Evolutionary conservation across 345 rosid species (phyloP).

Genomic region (Lumnitzera littorea): DNA sequence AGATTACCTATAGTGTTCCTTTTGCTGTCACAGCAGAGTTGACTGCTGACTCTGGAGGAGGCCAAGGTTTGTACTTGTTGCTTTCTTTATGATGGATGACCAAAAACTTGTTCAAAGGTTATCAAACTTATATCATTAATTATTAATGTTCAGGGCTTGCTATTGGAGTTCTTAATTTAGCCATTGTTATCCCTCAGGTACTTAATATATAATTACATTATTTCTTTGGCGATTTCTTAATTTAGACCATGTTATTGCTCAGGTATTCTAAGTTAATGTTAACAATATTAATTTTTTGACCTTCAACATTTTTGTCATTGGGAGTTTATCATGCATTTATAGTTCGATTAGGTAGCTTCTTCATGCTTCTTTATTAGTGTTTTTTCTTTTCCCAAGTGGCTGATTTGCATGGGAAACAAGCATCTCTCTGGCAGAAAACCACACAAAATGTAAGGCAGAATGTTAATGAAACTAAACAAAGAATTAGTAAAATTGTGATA

Average conservation of each 20-base stretch:
- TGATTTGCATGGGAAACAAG: no score
- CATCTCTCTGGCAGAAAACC: no score
- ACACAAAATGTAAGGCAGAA: no score
- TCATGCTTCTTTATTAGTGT: not conserved
- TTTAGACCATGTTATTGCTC: no score
- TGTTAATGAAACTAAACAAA: no score
- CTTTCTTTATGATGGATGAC: not conserved
- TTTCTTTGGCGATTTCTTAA: no score
- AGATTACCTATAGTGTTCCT: constrained; percentile 93
- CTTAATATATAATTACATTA: not conserved
- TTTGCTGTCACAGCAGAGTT: constrained; percentile 91
- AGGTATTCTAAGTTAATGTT: no score
- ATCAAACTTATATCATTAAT: not conserved
- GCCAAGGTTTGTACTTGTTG: constrained; percentile 56
- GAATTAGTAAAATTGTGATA: no score
- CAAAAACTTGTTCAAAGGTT: not conserved
- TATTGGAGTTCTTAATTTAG: constrained; percentile 88
- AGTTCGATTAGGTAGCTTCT: not conserved
- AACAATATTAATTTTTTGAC: no score
- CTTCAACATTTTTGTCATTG: no score
- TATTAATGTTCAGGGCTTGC: constrained; percentile 68
- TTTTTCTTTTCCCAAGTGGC: not conserved
- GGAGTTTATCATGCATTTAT: not conserved
- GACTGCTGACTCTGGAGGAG: constrained; percentile 94
- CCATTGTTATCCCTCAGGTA: constrained; percentile 92